A percentile compares a stretch with the other conserved stretches of the same genome.
Conservation (phyloP, 2,329 filamentous ascomycete species). For the Pseudohalonectria lignicola region DNA sequence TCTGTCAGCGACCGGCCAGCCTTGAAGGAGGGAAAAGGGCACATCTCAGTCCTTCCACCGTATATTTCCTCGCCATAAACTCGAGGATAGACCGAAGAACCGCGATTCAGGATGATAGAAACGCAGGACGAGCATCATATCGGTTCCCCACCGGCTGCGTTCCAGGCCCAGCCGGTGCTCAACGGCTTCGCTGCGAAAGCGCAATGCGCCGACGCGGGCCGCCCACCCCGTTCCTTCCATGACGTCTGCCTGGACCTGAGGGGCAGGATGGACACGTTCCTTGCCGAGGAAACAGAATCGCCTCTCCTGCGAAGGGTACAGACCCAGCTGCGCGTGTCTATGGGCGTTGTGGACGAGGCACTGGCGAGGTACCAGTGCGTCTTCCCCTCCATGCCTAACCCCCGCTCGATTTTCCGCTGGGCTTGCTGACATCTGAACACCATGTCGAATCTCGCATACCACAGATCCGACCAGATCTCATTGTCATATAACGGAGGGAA, state of each 20-base stretch:
- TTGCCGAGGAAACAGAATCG: conserved; percentile 45
- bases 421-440: background rate
- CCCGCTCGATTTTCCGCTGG: background rate
- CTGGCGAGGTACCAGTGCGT: conserved; percentile 64
- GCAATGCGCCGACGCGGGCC: background rate
- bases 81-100: too few relatives aligned
- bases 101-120: too few relatives aligned
- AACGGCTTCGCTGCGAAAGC: conserved; percentile 2
- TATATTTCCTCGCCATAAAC: too few relatives aligned
- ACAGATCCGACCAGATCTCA: conserved; percentile 65
- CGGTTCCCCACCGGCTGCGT: too few relatives aligned
- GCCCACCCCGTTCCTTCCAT: conserved; percentile 17
- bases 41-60: too few relatives aligned
- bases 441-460: background rate
- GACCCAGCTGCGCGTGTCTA: conserved; percentile 59
- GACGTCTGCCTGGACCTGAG: conserved; percentile 42
- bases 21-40: too few relatives aligned
- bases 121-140: too few relatives aligned
- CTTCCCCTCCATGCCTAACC: conserved; percentile 5
- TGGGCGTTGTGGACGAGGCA: conserved; percentile 65
- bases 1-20: too few relatives aligned
- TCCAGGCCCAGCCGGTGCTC: background rate
- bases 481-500: conserved; percentile 97
- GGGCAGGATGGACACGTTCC: conserved; percentile 52
- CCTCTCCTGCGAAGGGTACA: conserved; percentile 55